Evolutionary conservation across 257 asterid species (phyloP).

Genomic region (Knoxia roxburghii): DNA sequence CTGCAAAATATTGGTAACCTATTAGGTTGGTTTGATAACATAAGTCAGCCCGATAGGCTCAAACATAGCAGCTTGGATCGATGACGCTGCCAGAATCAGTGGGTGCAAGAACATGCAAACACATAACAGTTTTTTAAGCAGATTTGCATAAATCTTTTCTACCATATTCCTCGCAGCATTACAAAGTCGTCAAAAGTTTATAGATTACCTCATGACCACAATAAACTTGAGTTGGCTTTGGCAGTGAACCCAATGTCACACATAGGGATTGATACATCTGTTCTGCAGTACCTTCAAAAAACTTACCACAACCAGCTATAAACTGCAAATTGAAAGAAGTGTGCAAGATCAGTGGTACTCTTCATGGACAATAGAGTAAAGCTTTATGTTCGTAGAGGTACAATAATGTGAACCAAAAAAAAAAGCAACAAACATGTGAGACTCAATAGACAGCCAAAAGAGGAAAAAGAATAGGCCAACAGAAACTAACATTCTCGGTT

Average conservation of each 20-base stretch:
- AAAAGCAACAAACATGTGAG: neutral
- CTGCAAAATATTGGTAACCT: conserved; percentile 18
- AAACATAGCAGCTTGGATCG: too few relatives aligned
- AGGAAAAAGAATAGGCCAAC: neutral
- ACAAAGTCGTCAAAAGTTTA: neutral
- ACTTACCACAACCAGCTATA: conserved; percentile 90
- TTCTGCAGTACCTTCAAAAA: conserved; percentile 92
- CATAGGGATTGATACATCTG: conserved; percentile 94
- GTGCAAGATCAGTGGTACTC: neutral
- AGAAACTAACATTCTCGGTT: neutral
- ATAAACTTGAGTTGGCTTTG: conserved; percentile 79
- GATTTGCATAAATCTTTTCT: neutral
- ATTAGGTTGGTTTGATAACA: neutral
- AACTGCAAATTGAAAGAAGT: conserved; percentile 39
- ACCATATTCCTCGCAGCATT: neutral
- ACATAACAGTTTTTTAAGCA: neutral
- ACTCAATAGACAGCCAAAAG: neutral
- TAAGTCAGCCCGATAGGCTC: neutral
- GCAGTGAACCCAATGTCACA: conserved; percentile 74
- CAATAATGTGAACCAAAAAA: neutral
- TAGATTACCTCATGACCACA: conserved; percentile 91
- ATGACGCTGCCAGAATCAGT: too few relatives aligned
- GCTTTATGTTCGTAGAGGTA: neutral
- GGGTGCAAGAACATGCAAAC: too few relatives aligned
- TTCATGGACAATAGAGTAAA: conserved; percentile 7